Evolutionary conservation across 179 eudicot genomes (phyloP).

Genomic region (Beta macrorhiza): DNA sequence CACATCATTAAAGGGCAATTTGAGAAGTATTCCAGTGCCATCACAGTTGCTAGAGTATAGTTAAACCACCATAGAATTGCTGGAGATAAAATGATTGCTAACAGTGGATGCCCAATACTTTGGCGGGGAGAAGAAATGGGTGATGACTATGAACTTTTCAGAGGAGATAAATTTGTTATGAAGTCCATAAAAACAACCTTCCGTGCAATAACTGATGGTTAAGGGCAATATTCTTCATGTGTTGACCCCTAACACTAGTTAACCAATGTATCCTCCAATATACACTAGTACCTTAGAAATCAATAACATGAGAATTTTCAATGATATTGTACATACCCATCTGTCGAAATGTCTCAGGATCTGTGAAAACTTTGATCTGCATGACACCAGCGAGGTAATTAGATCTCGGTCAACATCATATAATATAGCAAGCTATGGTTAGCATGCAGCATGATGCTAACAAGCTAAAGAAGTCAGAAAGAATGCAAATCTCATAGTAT

Average conservation of each 20-base stretch:
- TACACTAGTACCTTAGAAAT: neutral
- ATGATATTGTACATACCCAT: constrained; percentile 35
- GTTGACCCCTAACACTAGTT: neutral
- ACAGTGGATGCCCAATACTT: too few species aligned
- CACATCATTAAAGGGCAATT: too few species aligned
- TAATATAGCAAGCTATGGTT: neutral
- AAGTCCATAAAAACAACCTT: neutral
- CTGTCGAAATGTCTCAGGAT: constrained; percentile 35
- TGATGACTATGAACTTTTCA: neutral
- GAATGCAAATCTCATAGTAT: neutral
- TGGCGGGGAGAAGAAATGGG: too few species aligned
- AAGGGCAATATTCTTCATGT: neutral
- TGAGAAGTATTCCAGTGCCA: too few species aligned
- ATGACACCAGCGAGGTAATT: constrained; percentile 12
- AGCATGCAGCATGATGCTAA: neutral
- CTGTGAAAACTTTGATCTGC: constrained; percentile 40
- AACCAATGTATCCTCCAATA: constrained; percentile 1
- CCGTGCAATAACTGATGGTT: neutral
- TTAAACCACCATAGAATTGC: too few species aligned
- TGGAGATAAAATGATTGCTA: too few species aligned
- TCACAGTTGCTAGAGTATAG: too few species aligned
- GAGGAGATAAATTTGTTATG: neutral
- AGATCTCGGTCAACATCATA: constrained; percentile 12
- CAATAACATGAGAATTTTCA: neutral
- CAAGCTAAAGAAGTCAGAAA: neutral